Evolutionary conservation across 306 rosid genomes (phyloP).

Genomic region (Malus fusca): DNA sequence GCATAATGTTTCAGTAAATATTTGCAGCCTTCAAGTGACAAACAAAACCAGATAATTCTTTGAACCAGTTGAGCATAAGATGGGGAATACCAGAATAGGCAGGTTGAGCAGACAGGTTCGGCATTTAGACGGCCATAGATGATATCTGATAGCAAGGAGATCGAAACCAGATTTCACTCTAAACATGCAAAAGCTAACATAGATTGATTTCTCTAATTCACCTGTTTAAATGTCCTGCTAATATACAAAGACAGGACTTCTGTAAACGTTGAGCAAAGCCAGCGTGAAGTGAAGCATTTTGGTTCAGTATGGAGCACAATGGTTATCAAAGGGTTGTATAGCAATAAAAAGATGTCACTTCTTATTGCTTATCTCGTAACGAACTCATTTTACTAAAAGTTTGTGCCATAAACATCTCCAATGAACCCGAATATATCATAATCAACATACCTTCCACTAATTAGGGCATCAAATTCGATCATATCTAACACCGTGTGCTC

Average conservation of each 20-base stretch:
- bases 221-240: neutral
- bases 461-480: neutral
- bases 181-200: neutral
- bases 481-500: neutral
- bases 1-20: neutral
- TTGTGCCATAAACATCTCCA: neutral
- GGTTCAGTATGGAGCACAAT: neutral
- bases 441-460: neutral
- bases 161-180: neutral
- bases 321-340: neutral
- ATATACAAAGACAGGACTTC: neutral
- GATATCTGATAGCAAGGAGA: neutral
- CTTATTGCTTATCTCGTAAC: neutral
- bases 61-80: neutral
- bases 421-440: neutral
- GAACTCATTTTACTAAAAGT: neutral
- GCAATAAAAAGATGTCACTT: neutral
- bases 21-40: neutral
- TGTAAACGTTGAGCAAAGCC: neutral
- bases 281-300: neutral
- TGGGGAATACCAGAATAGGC: neutral
- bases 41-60: neutral
- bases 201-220: neutral
- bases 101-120: neutral
- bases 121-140: neutral